phyloP scores from a whole-genome alignment of 129 eudicot genomes.

The Lonicera japonica region DNA sequence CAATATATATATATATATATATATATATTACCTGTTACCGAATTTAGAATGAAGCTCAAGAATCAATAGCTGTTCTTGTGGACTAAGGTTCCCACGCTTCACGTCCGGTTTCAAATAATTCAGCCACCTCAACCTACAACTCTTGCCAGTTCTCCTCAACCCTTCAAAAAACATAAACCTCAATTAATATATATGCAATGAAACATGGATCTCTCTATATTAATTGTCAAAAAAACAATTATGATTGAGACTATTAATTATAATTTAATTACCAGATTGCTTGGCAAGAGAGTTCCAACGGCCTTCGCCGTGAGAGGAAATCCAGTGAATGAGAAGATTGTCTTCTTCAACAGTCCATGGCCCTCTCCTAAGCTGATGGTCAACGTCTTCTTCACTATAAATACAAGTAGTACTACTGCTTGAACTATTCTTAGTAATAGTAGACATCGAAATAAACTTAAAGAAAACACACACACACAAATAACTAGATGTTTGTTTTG shows the following conservation, averaged over 20 bases:
- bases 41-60: constrained; percentile 53
- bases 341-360: constrained; percentile 66
- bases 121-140: constrained; percentile 64
- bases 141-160: constrained; percentile 56
- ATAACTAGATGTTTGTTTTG: neutral
- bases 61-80: constrained; percentile 51
- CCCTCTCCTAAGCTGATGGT: constrained; percentile 36
- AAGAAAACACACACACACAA: too few relatives aligned
- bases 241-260: too few relatives aligned
- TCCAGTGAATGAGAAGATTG: constrained; percentile 33
- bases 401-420: neutral
- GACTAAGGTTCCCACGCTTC: constrained; percentile 51
- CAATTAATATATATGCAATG: too few relatives aligned
- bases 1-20: neutral
- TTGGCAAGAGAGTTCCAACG: constrained; percentile 55
- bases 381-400: constrained; percentile 17
- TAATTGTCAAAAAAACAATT: too few relatives aligned
- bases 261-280: constrained; percentile 19
- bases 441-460: neutral
- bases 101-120: constrained; percentile 55
- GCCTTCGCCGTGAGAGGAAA: constrained; percentile 49
- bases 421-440: neutral
- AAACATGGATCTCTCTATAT: neutral
- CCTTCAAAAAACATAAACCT: constrained; percentile 36
- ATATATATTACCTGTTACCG: constrained; percentile 46